Percentiles rank a stretch among this genome's conserved stretches.
Conservation (phyloP, 75 land plant genomes). For the Ceratopteris richardii region DNA sequence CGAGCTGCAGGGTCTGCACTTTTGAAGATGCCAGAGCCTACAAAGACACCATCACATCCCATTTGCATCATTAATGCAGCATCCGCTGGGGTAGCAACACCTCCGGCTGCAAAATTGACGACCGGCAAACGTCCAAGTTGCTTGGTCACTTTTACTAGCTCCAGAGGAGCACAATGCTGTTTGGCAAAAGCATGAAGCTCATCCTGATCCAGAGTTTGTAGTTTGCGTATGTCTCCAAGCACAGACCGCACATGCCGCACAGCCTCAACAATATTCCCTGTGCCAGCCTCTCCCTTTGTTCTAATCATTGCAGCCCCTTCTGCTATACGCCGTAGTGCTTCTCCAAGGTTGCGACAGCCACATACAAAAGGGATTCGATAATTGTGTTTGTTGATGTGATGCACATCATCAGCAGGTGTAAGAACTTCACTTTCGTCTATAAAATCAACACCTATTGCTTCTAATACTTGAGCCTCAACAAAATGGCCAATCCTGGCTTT, state of each 20-base stretch:
- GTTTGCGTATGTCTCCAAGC: slow-evolving; percentile 45
- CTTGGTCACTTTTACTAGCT: slow-evolving; percentile 56
- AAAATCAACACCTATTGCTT: slow-evolving; percentile 35
- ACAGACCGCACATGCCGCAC: slow-evolving; percentile 43
- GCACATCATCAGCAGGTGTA: slow-evolving; percentile 26
- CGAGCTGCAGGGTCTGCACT: slow-evolving; percentile 35
- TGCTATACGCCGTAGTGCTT: slow-evolving; percentile 25
- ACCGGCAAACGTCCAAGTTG: slow-evolving; percentile 44
- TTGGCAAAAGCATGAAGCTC: slow-evolving; percentile 57
- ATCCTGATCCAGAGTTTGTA: slow-evolving; percentile 56
- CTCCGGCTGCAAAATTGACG: slow-evolving; percentile 52
- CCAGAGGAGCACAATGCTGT: slow-evolving; percentile 46
- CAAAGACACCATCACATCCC: slow-evolving; percentile 66
- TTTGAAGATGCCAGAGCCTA: slow-evolving; percentile 44
- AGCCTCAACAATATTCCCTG: slow-evolving; percentile 39
- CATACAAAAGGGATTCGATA: slow-evolving; percentile 31
- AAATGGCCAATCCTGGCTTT: slow-evolving; percentile 39
- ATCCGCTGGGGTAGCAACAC: slow-evolving; percentile 64
- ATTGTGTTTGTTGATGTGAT: slow-evolving; percentile 39
- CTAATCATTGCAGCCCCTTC: slow-evolving; percentile 33
- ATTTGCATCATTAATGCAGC: slow-evolving; percentile 71
- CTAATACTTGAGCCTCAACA: slow-evolving; percentile 36
- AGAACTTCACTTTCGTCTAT: slow-evolving; percentile 33
- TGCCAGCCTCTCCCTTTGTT: slow-evolving; percentile 19
- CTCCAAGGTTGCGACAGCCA: slow-evolving; percentile 32